These are phyloP conservation scores for Colletotrichum neosansevieriae DNA, from an alignment of 2,329 filamentous ascomycete genomes.

Conservation along the genomic window DNA sequence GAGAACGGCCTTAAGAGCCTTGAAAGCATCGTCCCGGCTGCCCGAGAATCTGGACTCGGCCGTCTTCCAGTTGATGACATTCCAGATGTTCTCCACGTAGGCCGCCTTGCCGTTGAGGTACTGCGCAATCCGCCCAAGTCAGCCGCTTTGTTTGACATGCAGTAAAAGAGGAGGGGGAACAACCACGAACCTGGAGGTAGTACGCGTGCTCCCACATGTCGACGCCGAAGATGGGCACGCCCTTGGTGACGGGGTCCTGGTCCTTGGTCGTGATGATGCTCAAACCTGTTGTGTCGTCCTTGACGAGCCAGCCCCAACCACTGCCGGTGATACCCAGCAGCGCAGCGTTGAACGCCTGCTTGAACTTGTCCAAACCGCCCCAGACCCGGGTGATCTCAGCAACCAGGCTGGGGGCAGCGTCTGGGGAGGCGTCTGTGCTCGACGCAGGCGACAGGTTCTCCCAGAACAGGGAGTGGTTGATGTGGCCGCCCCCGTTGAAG, in stretches of 20 bases:
- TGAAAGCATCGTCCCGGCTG: conserved; percentile 59
- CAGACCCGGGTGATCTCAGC: conserved; percentile 74
- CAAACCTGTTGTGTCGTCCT: conserved; percentile 69
- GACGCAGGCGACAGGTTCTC: conserved; percentile 77
- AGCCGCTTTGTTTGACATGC: not conserved
- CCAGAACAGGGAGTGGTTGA: conserved; percentile 96
- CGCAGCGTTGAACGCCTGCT: conserved; percentile 72
- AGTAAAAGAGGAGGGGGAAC: not conserved
- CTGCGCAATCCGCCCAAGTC: conserved; percentile 56
- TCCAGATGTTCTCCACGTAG: conserved; percentile 83
- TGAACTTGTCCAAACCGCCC: conserved; percentile 76
- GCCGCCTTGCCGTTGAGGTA: conserved; percentile 82
- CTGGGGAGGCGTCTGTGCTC: conserved; percentile 67
- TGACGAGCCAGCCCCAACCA: conserved; percentile 90
- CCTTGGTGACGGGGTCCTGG: conserved; percentile 79
- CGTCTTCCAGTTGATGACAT: conserved; percentile 82
- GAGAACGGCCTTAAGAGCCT: conserved; percentile 57
- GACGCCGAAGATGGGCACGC: conserved; percentile 79
- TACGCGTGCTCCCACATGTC: conserved; percentile 98
- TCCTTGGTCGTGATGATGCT: conserved; percentile 86
- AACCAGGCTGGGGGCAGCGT: conserved; percentile 68
- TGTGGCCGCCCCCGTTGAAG: conserved; percentile 92
- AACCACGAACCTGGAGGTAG: conserved; percentile 75
- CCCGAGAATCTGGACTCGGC: conserved; percentile 72
- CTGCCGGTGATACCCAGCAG: conserved; percentile 83